Evolutionary conservation across 2,329 filamentous ascomycete genomes (phyloP), one percentile per base, ranked within the genome.

Genomic region (Aulographum hederae): DNA sequence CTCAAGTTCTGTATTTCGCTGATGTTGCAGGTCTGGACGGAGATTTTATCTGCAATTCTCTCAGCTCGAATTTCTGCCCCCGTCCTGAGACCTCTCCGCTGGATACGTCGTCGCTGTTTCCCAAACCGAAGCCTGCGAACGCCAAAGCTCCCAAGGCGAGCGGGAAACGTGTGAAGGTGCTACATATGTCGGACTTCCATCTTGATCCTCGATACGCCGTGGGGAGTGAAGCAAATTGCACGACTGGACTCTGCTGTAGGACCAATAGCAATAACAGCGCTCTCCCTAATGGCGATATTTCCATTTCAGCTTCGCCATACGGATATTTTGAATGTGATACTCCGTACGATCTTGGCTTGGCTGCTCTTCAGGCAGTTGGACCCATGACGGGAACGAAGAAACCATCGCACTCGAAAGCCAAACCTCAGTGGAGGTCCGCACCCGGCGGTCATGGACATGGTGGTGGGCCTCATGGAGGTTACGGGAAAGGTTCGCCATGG

Each of bases 251-350:
- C 36, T 70, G 67, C 43, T 70, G 67, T 39, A 57, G 66, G 28
- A 53, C 52, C 11, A 53, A 58, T 34, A 46, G 45, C 26, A 46
- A 46, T 14, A 56, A 63, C 16, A 37, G 49, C 4, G 41, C 44
- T 4, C 46, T 53, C 2, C 44, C 50, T 5, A 31, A 42, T 26
- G 43, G 48, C 18, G 37, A 54, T 32, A 42, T 59, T 26, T 38
- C 52, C 8, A 45, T 64, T 28, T 55, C 65, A 3, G 65, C 68
- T 6, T 58, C 65, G 2, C 46, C 64, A 0, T 71, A 65, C 42
- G 68, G 67, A 3, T 54, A 59, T 15, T 71, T 60, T 46, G 52
- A 53, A 13, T 72, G 68, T 40, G 68, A 72, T 42, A 65, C 65
- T 5, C 67, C 67, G 2, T 70, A 69, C 38, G 67, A 65, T 32